A percentile compares a stretch with the other conserved stretches of the same genome.
phyloP scores from a whole-genome alignment of 2,329 filamentous ascomycete species.

The Lecanosticta acicola region DNA sequence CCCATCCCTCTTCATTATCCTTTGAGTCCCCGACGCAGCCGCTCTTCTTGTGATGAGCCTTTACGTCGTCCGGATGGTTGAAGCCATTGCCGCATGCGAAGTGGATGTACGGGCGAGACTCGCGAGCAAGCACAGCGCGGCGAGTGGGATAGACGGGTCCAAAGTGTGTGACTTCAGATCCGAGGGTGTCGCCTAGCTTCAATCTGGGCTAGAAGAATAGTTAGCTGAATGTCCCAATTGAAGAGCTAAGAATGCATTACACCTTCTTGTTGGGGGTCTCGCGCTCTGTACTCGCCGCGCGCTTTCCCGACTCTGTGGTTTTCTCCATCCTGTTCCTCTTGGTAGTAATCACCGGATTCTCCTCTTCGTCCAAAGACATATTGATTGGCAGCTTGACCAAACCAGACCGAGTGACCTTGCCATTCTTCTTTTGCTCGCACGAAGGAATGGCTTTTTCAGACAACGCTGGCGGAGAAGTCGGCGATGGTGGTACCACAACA shows the following conservation, averaged over 20 bases:
- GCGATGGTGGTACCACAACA: too few relatives aligned
- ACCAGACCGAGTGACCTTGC: too few relatives aligned
- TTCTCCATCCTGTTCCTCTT: neutral
- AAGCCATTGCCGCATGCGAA: slow-evolving; percentile 21
- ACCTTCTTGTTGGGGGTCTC: neutral
- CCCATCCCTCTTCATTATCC: slow-evolving; percentile 7
- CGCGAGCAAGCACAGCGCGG: slow-evolving; percentile 20
- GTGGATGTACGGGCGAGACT: slow-evolving; percentile 24
- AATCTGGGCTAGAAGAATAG: slow-evolving; percentile 5
- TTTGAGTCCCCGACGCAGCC: slow-evolving; percentile 5
- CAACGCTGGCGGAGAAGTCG: too few relatives aligned
- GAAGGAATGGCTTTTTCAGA: too few relatives aligned
- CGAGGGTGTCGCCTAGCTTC: neutral
- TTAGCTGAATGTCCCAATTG: too few relatives aligned
- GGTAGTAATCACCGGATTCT: neutral
- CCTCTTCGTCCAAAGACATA: neutral
- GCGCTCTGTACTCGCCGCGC: neutral
- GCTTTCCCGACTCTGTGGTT: neutral
- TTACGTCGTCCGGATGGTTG: slow-evolving; percentile 23
- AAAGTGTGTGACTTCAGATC: slow-evolving; percentile 12
- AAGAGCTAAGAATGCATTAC: too few relatives aligned
- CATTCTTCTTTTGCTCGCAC: too few relatives aligned
- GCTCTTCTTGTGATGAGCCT: slow-evolving; percentile 9
- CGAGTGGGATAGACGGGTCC: slow-evolving; percentile 20
- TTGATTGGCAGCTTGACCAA: too few relatives aligned